Base-by-base conservation (phyloP, 805 yeast species). In the Dipodascus albidus region DNA sequence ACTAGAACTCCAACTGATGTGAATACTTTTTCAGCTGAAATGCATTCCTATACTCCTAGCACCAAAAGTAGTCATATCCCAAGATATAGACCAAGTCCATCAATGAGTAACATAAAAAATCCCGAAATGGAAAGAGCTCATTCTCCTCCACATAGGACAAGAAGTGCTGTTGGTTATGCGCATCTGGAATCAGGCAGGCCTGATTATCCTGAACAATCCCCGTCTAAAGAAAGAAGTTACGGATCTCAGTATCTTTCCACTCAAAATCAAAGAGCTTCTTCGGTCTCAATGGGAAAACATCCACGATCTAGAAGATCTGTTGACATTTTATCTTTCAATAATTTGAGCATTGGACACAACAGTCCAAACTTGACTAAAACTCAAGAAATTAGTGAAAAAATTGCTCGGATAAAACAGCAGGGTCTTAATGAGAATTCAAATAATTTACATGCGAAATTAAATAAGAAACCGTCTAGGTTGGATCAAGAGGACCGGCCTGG, bases 401-500 rank as follows among this genome's bases (percentile, higher is more conserved):
- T 38, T 14, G 44, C 20, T 6, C 4, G 44, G 44, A 11, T 38
- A 14, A 38, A 38, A 38, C 20, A n/a, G 44, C 20, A 38, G 20
- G n/a, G 20, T 14, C 17, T 14, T 17, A 38, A 38, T 38, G 20
- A 14, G 6, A 38, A 17, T 17, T n/a, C 20, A 17, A 14, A 38
- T 38, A n/a, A 4, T 4, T 38, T 17, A 38, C 20, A 38, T 19
- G 44, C 8, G 20, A 38, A 38, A 38, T 14, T 38, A 17, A n/a
- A 11, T n/a, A 38, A 17, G 44, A 38, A 38, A 19, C 44, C 33
- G 11, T 27, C 33, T 27, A 27, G 11, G 33, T 6, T 27, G 6
- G 33, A 38, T 6, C 17, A 14, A 14, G 44, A 38, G 6, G 23
- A 50, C n/a, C 27, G 42, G 19, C 52, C 52, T 11, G 52, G 47